Evolutionary conservation across 768 basidiomycete species (phyloP), one percentile per base, ranked within the genome.

Genomic region (Termitomyces sp.): DNA sequence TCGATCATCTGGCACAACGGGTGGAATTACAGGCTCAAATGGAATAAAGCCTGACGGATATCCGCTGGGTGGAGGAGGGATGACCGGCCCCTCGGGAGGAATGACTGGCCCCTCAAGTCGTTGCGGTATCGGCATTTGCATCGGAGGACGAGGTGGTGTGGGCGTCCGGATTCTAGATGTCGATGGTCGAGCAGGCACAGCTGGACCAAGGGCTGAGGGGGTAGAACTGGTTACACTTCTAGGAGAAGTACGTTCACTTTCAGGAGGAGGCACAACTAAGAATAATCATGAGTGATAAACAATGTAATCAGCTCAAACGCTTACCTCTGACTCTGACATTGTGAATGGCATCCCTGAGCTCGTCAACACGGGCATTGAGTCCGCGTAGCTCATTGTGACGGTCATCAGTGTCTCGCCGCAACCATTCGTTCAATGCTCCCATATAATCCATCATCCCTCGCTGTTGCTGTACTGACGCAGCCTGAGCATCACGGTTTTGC

Each of bases 371-470:
- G 18, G 82, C 83, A 44, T 82, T 75, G 8, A 94, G 82, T 9
- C 81, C 82, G 18, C 78, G 78, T 40, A 93, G 71, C 66, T 92
- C 91, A 4, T 80, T 76, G 60, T 90, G 90, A 24, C 92, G 85
- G 69, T 92, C 89, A 47, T 80, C 77, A 0, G 91, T 89, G 68
- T 94, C 92, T 35, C 85, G 80, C 56, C 80, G 85, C 16, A 94
- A 73, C 92, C 92, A 94, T 35, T 82, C 80, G 61, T 93, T 94
- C 33, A 93, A 73, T 2, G 77, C 81, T 49, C 80, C 67, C 82
- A 94, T 86, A 63, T 94, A 92, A 53, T 87, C 75, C 82, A 90
- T 90, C 52, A 91, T 73, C 66, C 89, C 88, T 40, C 88, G 80
- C 62, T 90, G 89, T 65, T 92, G 89, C 48, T 88, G 86, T 14